Evolutionary conservation across 2,329 filamentous ascomycete genomes (phyloP).

Genomic region (Stagonosporopsis vannaccii): DNA sequence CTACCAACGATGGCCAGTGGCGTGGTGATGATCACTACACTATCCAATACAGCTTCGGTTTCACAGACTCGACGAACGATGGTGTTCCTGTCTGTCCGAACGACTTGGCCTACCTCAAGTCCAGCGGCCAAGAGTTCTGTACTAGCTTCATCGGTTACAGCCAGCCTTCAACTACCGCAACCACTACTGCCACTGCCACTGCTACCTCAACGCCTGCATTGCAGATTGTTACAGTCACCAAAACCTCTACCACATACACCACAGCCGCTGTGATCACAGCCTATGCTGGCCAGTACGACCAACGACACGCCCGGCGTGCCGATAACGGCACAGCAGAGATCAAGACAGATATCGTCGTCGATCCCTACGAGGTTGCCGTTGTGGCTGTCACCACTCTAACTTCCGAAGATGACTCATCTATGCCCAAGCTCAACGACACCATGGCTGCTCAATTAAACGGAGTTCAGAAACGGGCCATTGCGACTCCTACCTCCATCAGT

Average conservation of each 20-base stretch:
- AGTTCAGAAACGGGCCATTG: constrained; percentile 1
- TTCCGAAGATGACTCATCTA: background rate
- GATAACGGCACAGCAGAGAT: background rate
- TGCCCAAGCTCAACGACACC: constrained; percentile 1
- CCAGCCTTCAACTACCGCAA: background rate
- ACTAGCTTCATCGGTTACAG: constrained; percentile 4
- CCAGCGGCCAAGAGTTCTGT: constrained; percentile 5
- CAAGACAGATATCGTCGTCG: constrained; percentile 1
- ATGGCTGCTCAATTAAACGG: background rate
- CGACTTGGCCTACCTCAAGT: background rate
- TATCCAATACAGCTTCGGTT: constrained; percentile 3
- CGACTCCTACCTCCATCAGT: constrained; percentile 2
- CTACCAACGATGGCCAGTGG: background rate
- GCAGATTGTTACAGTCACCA: background rate
- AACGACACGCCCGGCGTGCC: background rate
- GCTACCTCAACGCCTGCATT: background rate
- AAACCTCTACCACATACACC: background rate
- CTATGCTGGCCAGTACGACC: background rate
- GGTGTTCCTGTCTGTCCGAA: constrained; percentile 2
- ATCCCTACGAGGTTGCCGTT: constrained; percentile 2
- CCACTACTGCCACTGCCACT: background rate
- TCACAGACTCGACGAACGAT: background rate
- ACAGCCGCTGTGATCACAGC: background rate
- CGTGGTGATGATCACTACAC: constrained; percentile 1
- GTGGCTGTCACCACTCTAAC: background rate